phyloP scores from a whole-genome alignment of 1,284 basidiomycete species.

The Apiotrichum mycotoxinovorans region DNA sequence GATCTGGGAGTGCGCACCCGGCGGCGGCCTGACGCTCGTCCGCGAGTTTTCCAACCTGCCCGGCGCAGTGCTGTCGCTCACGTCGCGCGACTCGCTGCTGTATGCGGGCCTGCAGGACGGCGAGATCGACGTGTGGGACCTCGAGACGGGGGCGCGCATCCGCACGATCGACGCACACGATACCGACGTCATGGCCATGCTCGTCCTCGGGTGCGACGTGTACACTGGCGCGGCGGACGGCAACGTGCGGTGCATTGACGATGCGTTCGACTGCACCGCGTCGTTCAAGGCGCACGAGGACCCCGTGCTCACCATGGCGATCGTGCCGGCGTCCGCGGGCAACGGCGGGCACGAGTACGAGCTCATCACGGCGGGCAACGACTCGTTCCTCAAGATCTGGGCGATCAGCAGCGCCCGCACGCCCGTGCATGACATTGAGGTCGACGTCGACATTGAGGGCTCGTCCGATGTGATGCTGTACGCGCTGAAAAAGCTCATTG shows the following conservation, averaged over 20 bases:
- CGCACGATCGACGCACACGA: constrained; percentile 81
- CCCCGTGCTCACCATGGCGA: constrained; percentile 72
- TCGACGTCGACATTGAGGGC: constrained; percentile 33
- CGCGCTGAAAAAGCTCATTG: constrained; percentile 79
- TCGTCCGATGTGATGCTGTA: constrained; percentile 54
- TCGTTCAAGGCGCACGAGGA: constrained; percentile 76
- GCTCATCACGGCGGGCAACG: constrained; percentile 78
- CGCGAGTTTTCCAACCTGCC: constrained; percentile 31
- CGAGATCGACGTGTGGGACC: constrained; percentile 83
- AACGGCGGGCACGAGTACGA: constrained; percentile 34
- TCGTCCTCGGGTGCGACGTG: constrained; percentile 68
- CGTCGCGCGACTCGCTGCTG: constrained; percentile 70
- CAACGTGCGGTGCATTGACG: constrained; percentile 73
- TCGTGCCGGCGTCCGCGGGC: constrained; percentile 40
- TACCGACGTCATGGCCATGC: constrained; percentile 77
- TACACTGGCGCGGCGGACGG: constrained; percentile 83
- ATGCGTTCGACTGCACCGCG: constrained; percentile 75
- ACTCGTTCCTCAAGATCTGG: constrained; percentile 71
- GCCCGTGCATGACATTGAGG: constrained; percentile 10
- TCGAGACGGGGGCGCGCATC: constrained; percentile 81
- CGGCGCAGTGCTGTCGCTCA: constrained; percentile 69
- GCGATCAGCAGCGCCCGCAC: constrained; percentile 4
- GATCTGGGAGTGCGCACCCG: constrained; percentile 68
- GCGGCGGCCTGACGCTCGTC: constrained; percentile 37
- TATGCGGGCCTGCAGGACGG: constrained; percentile 94